Evolutionary conservation across 306 rosid genomes (phyloP).

Genomic region (Gleditsia sinensis): DNA sequence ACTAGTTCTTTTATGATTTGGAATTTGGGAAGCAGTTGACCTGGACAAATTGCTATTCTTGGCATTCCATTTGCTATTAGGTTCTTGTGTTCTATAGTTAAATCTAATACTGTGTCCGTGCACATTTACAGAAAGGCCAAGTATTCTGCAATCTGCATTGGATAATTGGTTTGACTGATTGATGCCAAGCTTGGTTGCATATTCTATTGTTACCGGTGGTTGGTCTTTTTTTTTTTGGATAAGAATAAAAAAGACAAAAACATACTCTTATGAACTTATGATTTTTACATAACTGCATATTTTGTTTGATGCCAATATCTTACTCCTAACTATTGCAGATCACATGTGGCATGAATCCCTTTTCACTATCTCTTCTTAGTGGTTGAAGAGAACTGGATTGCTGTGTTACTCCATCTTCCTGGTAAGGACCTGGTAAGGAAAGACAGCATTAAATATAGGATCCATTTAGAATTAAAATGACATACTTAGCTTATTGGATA

Average conservation of each 20-base stretch:
- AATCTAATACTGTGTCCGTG: neutral
- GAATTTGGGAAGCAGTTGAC: neutral
- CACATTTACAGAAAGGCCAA: neutral
- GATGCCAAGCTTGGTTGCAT: neutral
- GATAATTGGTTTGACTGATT: neutral
- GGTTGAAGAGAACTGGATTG: neutral
- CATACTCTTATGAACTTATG: no score
- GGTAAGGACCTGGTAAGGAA: conserved; percentile 28
- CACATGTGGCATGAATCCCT: neutral
- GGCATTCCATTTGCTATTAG: neutral
- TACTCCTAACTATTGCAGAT: conserved; percentile 14
- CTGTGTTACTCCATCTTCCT: neutral
- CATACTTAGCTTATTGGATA: neutral
- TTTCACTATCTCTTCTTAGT: conserved; percentile 7
- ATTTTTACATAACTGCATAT: neutral
- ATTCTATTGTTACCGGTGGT: neutral
- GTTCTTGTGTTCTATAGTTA: neutral
- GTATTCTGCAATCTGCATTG: neutral
- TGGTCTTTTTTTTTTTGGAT: neutral
- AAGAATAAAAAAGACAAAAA: no score
- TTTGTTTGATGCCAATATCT: conserved; percentile 1
- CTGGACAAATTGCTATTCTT: neutral
- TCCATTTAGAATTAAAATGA: conserved; percentile 10
- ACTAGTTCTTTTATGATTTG: neutral
- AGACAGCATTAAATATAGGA: neutral